These are phyloP conservation scores for Amphibolis antarctica DNA, from an alignment of 106 monocot species.

Conservation along the genomic window DNA sequence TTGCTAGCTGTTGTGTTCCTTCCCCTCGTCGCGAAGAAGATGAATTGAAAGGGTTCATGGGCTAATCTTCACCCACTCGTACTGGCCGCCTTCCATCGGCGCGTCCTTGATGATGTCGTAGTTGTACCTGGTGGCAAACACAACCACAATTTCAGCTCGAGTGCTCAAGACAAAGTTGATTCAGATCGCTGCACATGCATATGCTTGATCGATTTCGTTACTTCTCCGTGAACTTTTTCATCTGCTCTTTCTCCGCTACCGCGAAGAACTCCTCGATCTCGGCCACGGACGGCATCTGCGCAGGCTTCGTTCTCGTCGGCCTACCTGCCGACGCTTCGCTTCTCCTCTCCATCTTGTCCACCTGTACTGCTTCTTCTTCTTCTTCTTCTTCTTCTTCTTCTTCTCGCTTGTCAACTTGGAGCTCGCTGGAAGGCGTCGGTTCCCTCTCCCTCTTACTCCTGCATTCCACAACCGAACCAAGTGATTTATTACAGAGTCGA, in stretches of 20 bases:
- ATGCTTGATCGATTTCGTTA: conserved; percentile 10
- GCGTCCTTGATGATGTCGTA: conserved; percentile 51
- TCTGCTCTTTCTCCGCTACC: conserved; percentile 30
- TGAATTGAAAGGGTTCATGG: conserved; percentile 4
- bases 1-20: too few relatives aligned
- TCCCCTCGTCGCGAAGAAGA: too few relatives aligned
- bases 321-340: too few relatives aligned
- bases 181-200: not conserved
- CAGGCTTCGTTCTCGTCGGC: not conserved
- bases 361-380: conserved; percentile 8
- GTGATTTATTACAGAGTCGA: not conserved
- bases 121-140: conserved; percentile 48
- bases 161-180: not conserved
- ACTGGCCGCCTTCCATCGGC: conserved; percentile 49
- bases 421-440: not conserved
- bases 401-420: not conserved
- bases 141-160: too few relatives aligned
- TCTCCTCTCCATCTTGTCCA: not conserved
- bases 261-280: conserved; percentile 80
- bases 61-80: conserved; percentile 46
- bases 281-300: conserved; percentile 22
- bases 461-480: not conserved
- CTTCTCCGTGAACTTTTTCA: conserved; percentile 43
- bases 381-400: conserved; percentile 8
- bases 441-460: not conserved